A percentile compares a stretch with the other conserved stretches of the same genome.
Evolutionary conservation across 2,329 filamentous ascomycete species (phyloP).

Genomic region (Gyromitra esculenta): DNA sequence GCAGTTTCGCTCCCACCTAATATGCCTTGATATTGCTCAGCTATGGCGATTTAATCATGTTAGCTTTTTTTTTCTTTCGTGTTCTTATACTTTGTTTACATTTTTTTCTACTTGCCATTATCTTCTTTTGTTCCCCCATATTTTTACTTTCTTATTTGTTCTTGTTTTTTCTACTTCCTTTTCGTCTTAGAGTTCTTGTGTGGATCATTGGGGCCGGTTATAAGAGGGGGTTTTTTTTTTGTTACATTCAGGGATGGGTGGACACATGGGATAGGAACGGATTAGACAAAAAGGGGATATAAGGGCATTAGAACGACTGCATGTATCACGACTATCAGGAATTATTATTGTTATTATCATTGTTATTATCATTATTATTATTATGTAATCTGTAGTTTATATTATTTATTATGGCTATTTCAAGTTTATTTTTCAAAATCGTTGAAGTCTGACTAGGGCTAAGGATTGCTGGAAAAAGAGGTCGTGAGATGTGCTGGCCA

Average conservation of each 20-base stretch:
- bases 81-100: not conserved
- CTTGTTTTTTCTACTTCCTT: not conserved
- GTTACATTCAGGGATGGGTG: constrained; percentile 16
- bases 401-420: not conserved
- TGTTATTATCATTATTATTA: constrained; percentile 30
- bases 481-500: not conserved
- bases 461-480: not conserved
- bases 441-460: not conserved
- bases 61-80: constrained; percentile 10
- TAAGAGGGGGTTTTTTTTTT: constrained; percentile 30
- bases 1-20: constrained; percentile 34
- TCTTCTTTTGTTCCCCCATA: not conserved
- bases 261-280: constrained; percentile 12
- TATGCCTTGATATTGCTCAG: constrained; percentile 22
- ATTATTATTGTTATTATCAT: constrained; percentile 33
- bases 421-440: not conserved
- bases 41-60: not conserved
- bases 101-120: constrained; percentile 1
- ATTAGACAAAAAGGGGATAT: constrained; percentile 29
- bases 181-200: constrained; percentile 28
- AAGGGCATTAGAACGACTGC: not conserved
- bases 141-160: not conserved
- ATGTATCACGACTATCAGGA: constrained; percentile 32
- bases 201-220: constrained; percentile 3
- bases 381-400: constrained; percentile 20